phyloP scores from a whole-genome alignment of 139 green algal genomes.

The Yamagishiella unicocca region DNA sequence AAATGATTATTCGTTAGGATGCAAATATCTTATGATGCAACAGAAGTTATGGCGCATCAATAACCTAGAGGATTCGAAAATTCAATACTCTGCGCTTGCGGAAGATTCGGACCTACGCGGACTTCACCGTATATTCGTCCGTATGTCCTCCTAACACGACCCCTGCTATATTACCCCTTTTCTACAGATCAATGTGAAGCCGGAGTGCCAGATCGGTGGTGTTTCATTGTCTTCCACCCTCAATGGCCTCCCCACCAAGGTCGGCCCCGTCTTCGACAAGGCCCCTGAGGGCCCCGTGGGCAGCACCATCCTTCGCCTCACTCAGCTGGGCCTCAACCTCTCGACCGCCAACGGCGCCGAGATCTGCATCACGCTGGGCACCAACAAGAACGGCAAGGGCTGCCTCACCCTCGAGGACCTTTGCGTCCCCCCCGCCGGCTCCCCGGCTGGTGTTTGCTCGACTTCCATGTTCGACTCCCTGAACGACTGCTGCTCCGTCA shows the following conservation, averaged over 20 bases:
- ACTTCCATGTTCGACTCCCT: background rate
- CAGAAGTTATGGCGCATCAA: too few relatives aligned
- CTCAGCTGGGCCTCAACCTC: slow-evolving; percentile 22
- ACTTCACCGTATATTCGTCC: too few relatives aligned
- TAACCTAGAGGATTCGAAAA: too few relatives aligned
- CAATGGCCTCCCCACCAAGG: slow-evolving; percentile 8
- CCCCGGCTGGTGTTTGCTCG: background rate
- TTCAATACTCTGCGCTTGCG: too few relatives aligned
- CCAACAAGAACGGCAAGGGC: background rate
- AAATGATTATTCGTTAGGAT: too few relatives aligned
- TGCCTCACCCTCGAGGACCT: slow-evolving; percentile 15
- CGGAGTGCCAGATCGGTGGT: background rate
- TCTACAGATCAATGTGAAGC: slow-evolving; percentile 29
- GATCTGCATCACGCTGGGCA: slow-evolving; percentile 9
- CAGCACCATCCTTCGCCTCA: background rate
- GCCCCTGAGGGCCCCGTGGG: background rate
- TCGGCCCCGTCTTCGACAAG: background rate
- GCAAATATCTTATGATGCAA: too few relatives aligned
- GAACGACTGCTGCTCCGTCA: slow-evolving; percentile 24
- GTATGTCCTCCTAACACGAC: too few relatives aligned
- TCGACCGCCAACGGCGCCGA: background rate
- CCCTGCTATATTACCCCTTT: too few relatives aligned
- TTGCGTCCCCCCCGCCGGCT: background rate
- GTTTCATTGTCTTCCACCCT: background rate
- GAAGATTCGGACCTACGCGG: too few relatives aligned